A percentile compares a stretch with the other conserved stretches of the same genome.
Evolutionary conservation across 495 filamentous ascomycete genomes (phyloP).

Genomic region (Aspergillus campestris): DNA sequence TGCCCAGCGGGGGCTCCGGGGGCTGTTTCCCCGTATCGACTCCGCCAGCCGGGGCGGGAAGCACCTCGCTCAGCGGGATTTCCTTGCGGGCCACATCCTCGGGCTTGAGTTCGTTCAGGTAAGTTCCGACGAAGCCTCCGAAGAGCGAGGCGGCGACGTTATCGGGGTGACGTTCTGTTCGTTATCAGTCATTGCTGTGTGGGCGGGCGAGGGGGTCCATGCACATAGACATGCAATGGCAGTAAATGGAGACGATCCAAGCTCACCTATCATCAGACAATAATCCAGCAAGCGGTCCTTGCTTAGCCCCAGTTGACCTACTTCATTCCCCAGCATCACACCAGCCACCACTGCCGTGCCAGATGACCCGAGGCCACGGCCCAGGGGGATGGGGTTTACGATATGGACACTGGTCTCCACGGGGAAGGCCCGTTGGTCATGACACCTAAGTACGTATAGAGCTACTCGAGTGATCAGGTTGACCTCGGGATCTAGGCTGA

Average conservation of each 20-base stretch:
- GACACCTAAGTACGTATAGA: conserved; percentile 86
- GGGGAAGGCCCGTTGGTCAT: conserved; percentile 75
- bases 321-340: conserved; percentile 82
- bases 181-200: no score
- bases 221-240: no score
- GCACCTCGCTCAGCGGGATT: conserved; percentile 91
- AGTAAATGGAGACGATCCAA: no score
- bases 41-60: conserved; percentile 78
- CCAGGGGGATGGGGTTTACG: conserved; percentile 85
- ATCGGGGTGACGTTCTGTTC: conserved; percentile 81
- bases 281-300: conserved; percentile 86
- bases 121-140: conserved; percentile 95
- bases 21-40: conserved; percentile 76
- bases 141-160: conserved; percentile 93
- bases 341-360: conserved; percentile 93
- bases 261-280: conserved; percentile 79
- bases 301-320: conserved; percentile 68
- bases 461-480: conserved; percentile 91
- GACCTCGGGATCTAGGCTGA: conserved; percentile 65
- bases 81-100: conserved; percentile 79
- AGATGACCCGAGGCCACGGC: conserved; percentile 83
- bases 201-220: no score
- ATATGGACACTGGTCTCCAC: conserved; percentile 83
- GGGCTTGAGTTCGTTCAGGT: conserved; percentile 79
- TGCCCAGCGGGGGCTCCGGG: conserved; percentile 78